phyloP scores from a whole-genome alignment of 768 basidiomycete species.

The Suillus brevipes region DNA sequence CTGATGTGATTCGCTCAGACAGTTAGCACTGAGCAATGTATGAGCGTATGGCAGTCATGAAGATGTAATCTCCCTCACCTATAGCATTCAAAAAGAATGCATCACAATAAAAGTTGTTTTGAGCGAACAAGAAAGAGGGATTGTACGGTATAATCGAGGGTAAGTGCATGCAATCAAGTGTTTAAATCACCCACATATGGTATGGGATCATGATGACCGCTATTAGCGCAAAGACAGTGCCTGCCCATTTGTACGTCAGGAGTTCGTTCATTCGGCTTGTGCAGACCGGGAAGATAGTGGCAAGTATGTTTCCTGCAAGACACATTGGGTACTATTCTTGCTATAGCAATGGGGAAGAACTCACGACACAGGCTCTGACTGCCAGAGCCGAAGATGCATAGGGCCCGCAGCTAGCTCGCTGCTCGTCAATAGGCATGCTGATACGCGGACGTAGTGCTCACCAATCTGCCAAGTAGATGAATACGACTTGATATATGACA shows the following conservation, averaged over 20 bases:
- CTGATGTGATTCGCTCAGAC: too few relatives aligned
- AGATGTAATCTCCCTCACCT: constrained; percentile 42
- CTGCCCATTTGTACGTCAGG: constrained; percentile 61
- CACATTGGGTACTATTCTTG: not conserved
- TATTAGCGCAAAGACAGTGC: constrained; percentile 54
- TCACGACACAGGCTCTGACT: constrained; percentile 58
- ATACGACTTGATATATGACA: constrained; percentile 58
- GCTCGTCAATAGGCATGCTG: not conserved
- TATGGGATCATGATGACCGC: constrained; percentile 56
- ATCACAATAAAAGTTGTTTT: constrained; percentile 98
- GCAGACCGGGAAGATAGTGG: constrained; percentile 61
- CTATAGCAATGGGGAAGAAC: constrained; percentile 21
- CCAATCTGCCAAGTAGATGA: constrained; percentile 66
- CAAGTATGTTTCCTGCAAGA: constrained; percentile 47
- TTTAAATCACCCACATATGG: constrained; percentile 46
- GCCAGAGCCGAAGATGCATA: constrained; percentile 72
- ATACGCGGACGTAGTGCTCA: constrained; percentile 26
- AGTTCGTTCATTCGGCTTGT: constrained; percentile 56
- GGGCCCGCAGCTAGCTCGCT: constrained; percentile 44
- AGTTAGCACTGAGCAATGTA: constrained; percentile 59
- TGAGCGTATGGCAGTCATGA: not conserved
- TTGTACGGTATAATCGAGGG: not conserved
- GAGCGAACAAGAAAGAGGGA: too few relatives aligned
- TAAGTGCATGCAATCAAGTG: not conserved
- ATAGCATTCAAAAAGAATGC: constrained; percentile 98